Conservation (phyloP, 1,139 yeast genomes). For the Saccharomyces hybrid region DNA sequence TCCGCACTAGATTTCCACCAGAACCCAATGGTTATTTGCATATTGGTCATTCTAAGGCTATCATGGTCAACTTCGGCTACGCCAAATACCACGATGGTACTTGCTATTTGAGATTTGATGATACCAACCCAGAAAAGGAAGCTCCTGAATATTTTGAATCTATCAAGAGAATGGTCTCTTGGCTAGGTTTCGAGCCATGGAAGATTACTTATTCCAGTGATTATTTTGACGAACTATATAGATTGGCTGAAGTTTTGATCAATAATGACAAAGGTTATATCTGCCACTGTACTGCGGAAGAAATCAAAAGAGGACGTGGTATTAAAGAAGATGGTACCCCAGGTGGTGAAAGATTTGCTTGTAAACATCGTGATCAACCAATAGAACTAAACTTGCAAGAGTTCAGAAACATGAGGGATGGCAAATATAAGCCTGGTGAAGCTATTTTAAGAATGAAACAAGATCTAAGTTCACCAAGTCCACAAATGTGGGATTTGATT, state of each 20-base stretch:
- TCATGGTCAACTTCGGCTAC: slow-evolving; percentile 91
- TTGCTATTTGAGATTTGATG: slow-evolving; percentile 90
- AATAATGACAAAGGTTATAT: slow-evolving; percentile 70
- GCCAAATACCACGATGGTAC: slow-evolving; percentile 80
- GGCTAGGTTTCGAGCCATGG: slow-evolving; percentile 94
- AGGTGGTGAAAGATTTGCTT: slow-evolving; percentile 85
- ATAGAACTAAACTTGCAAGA: slow-evolving; percentile 67
- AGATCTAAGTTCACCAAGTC: slow-evolving; percentile 83
- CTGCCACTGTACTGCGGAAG: slow-evolving; percentile 89
- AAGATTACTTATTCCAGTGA: slow-evolving; percentile 93
- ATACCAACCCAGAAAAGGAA: slow-evolving; percentile 97
- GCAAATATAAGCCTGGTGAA: slow-evolving; percentile 79
- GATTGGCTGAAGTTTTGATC: slow-evolving; percentile 75
- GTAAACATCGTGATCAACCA: slow-evolving; percentile 63
- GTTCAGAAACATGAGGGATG: slow-evolving; percentile 88
- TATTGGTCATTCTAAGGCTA: slow-evolving; percentile 97
- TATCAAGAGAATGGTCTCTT: slow-evolving; percentile 72
- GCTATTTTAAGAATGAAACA: slow-evolving; percentile 97
- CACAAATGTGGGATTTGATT: slow-evolving; percentile 99
- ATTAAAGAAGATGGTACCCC: slow-evolving; percentile 83
- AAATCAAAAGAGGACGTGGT: slow-evolving; percentile 86
- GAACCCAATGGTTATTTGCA: slow-evolving; percentile 97
- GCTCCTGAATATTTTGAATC: slow-evolving; percentile 85
- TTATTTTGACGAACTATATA: slow-evolving; percentile 83
- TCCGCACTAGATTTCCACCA: slow-evolving; percentile 93